Evolutionary conservation across 176 grass and related monocot species (phyloP).

Genomic region (Musa beccarii): DNA sequence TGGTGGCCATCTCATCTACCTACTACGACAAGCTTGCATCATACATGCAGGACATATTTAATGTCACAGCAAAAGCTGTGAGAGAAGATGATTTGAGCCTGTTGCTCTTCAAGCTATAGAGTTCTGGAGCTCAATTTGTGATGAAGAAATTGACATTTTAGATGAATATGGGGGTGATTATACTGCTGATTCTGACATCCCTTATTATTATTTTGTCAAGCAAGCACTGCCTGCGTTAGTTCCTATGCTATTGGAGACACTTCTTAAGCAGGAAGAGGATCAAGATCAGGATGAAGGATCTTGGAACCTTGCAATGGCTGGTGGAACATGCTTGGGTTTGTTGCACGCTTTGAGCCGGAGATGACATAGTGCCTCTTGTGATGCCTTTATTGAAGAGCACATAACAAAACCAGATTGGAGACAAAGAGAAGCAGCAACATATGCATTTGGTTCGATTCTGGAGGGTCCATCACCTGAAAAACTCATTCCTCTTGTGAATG

Average conservation of each 20-base stretch:
- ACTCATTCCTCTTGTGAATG: slow-evolving; percentile 5
- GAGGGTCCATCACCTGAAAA: slow-evolving; percentile 14
- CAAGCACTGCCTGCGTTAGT: slow-evolving; percentile 13
- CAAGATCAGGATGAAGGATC: slow-evolving; percentile 17
- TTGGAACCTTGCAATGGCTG: slow-evolving; percentile 20
- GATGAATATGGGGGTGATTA: slow-evolving; percentile 10
- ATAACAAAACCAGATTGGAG: slow-evolving; percentile 12
- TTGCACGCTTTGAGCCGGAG: slow-evolving; percentile 6
- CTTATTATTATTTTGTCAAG: slow-evolving; percentile 17
- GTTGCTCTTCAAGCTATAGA: slow-evolving; percentile 17
- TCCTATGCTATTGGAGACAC: slow-evolving; percentile 14
- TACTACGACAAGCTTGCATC: slow-evolving; percentile 14
- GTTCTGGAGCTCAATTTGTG: slow-evolving; percentile 15
- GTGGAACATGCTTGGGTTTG: slow-evolving; percentile 17
- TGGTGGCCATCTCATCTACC: slow-evolving; percentile 16
- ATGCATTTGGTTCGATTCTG: slow-evolving; percentile 19
- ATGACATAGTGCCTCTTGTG: slow-evolving; percentile 15
- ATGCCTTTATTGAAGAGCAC: slow-evolving; percentile 12
- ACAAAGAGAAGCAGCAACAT: slow-evolving; percentile 13
- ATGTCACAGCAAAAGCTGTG: slow-evolving; percentile 14
- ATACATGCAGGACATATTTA: slow-evolving; percentile 18
- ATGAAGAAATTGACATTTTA: slow-evolving; percentile 18
- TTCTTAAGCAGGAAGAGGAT: slow-evolving; percentile 17
- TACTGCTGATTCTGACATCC: slow-evolving; percentile 12
- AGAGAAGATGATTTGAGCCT: slow-evolving; percentile 16